Conservation (phyloP, 768 basidiomycete genomes). For the Hypholoma fasciculare region DNA sequence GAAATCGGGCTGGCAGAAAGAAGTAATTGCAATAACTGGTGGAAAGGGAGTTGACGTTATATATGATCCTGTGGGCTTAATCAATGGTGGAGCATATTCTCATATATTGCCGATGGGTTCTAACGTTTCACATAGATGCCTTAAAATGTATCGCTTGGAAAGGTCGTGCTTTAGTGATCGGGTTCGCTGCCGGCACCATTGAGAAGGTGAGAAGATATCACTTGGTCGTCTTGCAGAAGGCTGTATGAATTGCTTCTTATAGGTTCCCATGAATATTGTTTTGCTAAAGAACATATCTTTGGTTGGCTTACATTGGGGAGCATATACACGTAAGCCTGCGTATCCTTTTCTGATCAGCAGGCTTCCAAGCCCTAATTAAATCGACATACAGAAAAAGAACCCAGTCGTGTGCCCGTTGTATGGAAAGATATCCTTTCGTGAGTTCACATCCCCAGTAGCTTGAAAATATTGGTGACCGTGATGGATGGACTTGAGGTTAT, state of each 20-base stretch:
- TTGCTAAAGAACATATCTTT: constrained; percentile 85
- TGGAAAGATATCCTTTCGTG: constrained; percentile 73
- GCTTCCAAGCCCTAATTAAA: not conserved
- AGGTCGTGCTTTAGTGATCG: constrained; percentile 90
- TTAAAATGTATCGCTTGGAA: constrained; percentile 96
- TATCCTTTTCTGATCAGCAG: constrained; percentile 9
- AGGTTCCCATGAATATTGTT: constrained; percentile 85
- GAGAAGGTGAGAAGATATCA: constrained; percentile 58
- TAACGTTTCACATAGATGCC: constrained; percentile 48
- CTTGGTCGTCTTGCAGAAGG: not conserved
- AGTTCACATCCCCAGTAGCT: constrained; percentile 12
- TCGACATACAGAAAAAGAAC: constrained; percentile 57
- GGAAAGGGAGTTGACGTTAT: constrained; percentile 87
- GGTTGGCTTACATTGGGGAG: constrained; percentile 87
- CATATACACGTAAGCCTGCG: constrained; percentile 57
- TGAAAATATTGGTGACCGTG: not conserved
- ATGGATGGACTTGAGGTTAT: constrained; percentile 44
- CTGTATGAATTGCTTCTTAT: constrained; percentile 1
- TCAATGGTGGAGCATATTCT: constrained; percentile 47
- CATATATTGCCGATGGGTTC: not conserved
- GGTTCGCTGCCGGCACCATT: constrained; percentile 84
- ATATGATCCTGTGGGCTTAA: constrained; percentile 84
- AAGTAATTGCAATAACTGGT: constrained; percentile 79
- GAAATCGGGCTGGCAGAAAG: constrained; percentile 81
- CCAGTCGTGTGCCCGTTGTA: constrained; percentile 58